phyloP scores from a whole-genome alignment of 768 basidiomycete species.

The Hygrophorus russula region DNA sequence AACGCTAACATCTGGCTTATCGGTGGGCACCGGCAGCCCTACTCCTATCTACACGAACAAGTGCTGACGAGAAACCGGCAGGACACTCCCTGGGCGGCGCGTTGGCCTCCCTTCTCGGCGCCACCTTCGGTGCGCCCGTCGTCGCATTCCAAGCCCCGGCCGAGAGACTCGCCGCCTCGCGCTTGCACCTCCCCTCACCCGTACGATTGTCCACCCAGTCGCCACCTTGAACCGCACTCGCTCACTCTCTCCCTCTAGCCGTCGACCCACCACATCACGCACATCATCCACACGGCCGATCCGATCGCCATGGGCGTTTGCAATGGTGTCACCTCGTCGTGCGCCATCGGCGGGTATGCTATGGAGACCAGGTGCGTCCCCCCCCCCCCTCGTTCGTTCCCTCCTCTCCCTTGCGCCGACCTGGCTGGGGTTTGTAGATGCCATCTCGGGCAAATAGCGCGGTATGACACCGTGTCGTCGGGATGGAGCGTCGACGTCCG shows the following conservation, averaged over 20 bases:
- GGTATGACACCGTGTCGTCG: conserved; percentile 78
- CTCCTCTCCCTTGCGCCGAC: background rate
- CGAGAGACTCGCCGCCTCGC: conserved; percentile 56
- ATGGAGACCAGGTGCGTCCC: conserved; percentile 57
- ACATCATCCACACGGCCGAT: conserved; percentile 90
- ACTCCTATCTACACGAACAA: background rate
- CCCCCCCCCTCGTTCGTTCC: background rate
- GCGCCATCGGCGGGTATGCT: conserved; percentile 62
- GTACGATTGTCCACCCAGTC: conserved; percentile 29
- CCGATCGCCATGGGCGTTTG: conserved; percentile 85
- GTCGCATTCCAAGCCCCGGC: conserved; percentile 84
- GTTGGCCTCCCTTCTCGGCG: conserved; percentile 72
- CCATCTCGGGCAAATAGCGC: conserved; percentile 72
- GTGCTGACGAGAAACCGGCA: background rate
- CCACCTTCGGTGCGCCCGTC: conserved; percentile 87
- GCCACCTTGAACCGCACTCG: background rate
- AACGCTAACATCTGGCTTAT: conserved; percentile 81
- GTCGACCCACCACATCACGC: conserved; percentile 64
- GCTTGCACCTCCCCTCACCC: conserved; percentile 82
- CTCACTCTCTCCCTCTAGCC: conserved; percentile 30
- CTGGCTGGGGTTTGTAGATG: conserved; percentile 35
- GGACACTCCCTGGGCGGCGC: conserved; percentile 81
- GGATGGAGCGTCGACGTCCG: conserved; percentile 71
- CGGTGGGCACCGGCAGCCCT: conserved; percentile 31
- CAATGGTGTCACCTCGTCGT: conserved; percentile 50